phyloP scores from a whole-genome alignment of 2,329 filamentous ascomycete genomes.

The Xenoacremonium recifei region DNA sequence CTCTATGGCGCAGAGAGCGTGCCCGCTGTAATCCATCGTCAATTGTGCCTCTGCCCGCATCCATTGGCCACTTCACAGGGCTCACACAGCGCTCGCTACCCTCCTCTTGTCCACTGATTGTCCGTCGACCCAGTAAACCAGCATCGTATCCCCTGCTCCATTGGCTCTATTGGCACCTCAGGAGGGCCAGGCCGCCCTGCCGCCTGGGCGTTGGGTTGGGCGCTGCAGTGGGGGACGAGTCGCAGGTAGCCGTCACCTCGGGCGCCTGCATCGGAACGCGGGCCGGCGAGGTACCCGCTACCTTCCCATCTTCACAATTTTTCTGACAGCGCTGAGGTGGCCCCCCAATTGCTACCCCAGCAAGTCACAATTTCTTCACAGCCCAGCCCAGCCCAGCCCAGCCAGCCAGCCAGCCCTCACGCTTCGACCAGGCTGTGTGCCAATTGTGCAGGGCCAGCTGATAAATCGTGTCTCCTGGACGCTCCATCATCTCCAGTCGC shows the following conservation, averaged over 20 bases:
- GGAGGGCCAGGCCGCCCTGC: conserved; percentile 3
- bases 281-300: conserved; percentile 10
- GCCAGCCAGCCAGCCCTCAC: too few relatives aligned
- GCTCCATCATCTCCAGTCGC: not conserved
- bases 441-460: conserved; percentile 23
- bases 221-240: conserved; percentile 12
- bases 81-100: not conserved
- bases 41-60: too few relatives aligned
- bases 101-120: not conserved
- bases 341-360: conserved; percentile 9
- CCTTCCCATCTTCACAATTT: conserved; percentile 9
- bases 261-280: conserved; percentile 1
- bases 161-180: conserved; percentile 12
- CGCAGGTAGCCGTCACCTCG: conserved; percentile 17
- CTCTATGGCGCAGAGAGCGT: too few relatives aligned
- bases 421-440: conserved; percentile 6
- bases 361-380: conserved; percentile 20
- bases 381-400: too few relatives aligned
- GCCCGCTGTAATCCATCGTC: too few relatives aligned
- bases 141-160: conserved; percentile 20
- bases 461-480: conserved; percentile 26
- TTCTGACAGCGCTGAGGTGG: conserved; percentile 16
- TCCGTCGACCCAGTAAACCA: conserved; percentile 14
- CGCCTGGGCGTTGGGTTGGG: conserved; percentile 12
- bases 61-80: too few relatives aligned